Evolutionary conservation across 768 basidiomycete genomes (phyloP).

Genomic region (Tricholoma bakamatsutake): DNA sequence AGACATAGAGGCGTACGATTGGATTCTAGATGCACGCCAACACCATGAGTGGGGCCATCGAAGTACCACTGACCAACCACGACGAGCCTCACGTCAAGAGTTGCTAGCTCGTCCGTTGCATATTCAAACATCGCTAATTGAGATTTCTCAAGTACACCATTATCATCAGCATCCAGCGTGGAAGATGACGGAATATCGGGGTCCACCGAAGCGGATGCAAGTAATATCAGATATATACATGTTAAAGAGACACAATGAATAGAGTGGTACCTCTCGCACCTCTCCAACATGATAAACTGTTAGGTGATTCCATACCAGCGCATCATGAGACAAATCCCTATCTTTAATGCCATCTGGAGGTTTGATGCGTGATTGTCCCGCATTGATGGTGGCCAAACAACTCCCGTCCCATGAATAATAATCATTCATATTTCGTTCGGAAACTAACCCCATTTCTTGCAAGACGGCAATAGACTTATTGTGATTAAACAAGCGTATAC

Average conservation of each 20-base stretch:
- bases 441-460: constrained; percentile 58
- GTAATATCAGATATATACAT: constrained; percentile 23
- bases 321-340: constrained; percentile 25
- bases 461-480: constrained; percentile 43
- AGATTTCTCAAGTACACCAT: constrained; percentile 30
- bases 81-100: constrained; percentile 33
- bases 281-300: constrained; percentile 32
- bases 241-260: constrained; percentile 3
- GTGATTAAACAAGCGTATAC: constrained; percentile 41
- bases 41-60: constrained; percentile 39
- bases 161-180: constrained; percentile 26
- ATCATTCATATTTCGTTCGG: not conserved
- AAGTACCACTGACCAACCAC: constrained; percentile 51
- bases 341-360: constrained; percentile 29
- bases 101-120: constrained; percentile 18
- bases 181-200: constrained; percentile 25
- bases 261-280: constrained; percentile 22
- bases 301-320: constrained; percentile 40
- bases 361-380: constrained; percentile 21
- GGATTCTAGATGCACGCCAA: constrained; percentile 39
- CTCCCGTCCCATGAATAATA: constrained; percentile 28
- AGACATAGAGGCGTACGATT: constrained; percentile 34
- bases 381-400: constrained; percentile 24
- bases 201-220: constrained; percentile 42
- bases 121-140: constrained; percentile 37